Percentiles rank a stretch among this genome's conserved stretches.
These are phyloP conservation scores for Aurinia saxatilis DNA, from an alignment of 345 rosid species.

Conservation along the genomic window DNA sequence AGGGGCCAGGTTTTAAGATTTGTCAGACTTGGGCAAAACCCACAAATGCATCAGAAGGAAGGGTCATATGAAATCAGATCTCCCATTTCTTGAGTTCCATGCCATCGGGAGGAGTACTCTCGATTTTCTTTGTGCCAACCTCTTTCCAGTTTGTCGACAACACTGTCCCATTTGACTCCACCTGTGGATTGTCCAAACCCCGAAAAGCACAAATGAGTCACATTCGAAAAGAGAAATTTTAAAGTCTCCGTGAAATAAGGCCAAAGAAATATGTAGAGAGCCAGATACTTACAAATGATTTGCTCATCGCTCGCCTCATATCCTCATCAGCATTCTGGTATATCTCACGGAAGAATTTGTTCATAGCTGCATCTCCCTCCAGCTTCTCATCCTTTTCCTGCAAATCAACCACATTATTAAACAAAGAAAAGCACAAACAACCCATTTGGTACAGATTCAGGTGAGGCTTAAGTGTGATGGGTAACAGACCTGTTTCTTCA, in stretches of 20 bases:
- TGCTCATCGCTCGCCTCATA: slow-evolving; percentile 82
- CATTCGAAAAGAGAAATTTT: neutral
- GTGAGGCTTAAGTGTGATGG: neutral
- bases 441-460: neutral
- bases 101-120: slow-evolving; percentile 91
- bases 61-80: neutral
- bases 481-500: slow-evolving; percentile 61
- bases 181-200: slow-evolving; percentile 34
- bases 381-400: slow-evolving; percentile 97
- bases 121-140: slow-evolving; percentile 79
- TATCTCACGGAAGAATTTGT: slow-evolving; percentile 83
- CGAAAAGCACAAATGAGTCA: neutral
- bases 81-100: slow-evolving; percentile 97
- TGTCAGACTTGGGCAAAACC: neutral
- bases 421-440: neutral
- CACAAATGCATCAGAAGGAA: neutral
- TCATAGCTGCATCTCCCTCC: slow-evolving; percentile 95
- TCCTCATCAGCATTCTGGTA: slow-evolving; percentile 81
- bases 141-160: slow-evolving; percentile 97
- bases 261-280: neutral
- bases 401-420: slow-evolving; percentile 3
- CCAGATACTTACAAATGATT: slow-evolving; percentile 74
- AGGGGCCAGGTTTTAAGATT: slow-evolving; percentile 1
- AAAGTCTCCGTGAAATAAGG: neutral
- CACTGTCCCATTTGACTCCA: slow-evolving; percentile 91